A percentile compares a stretch with the other conserved stretches of the same genome.
Conservation (phyloP, 257 asterid genomes). For the Vinca minor region DNA sequence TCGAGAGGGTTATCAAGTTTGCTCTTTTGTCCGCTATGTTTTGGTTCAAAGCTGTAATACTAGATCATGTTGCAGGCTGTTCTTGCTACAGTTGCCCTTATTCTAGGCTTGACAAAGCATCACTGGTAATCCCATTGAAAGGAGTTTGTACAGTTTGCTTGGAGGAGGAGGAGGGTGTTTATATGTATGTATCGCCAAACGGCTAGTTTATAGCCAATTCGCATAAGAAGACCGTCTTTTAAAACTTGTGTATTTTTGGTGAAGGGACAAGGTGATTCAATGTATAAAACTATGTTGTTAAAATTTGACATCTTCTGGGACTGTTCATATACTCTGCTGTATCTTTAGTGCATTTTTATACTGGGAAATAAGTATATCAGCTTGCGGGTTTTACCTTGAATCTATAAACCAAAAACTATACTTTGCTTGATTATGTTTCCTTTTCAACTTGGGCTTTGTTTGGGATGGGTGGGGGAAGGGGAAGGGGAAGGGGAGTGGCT, state of each 20-base stretch:
- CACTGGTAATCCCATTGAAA: constrained; percentile 25
- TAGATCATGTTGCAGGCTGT: constrained; percentile 46
- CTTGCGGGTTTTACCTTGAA: neutral
- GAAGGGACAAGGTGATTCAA: neutral
- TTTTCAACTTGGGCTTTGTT: too few species aligned
- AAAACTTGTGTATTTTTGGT: neutral
- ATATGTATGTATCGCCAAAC: neutral
- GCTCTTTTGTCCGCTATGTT: too few species aligned
- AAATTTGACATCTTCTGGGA: neutral
- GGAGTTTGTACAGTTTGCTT: constrained; percentile 13
- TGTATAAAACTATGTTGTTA: too few species aligned
- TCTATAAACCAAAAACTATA: too few species aligned
- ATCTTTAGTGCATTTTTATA: neutral
- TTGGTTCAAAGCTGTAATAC: neutral
- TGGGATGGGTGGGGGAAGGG: too few species aligned
- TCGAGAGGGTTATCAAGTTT: neutral
- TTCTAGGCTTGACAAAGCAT: constrained; percentile 50
- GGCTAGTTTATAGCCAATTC: neutral
- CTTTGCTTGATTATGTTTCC: too few species aligned
- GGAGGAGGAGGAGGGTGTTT: neutral
- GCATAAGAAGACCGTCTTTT: neutral
- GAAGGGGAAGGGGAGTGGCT: too few species aligned
- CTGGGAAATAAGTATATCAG: neutral
- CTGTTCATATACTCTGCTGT: neutral
- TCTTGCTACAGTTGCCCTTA: constrained; percentile 46